Percentiles rank a stretch among this genome's conserved stretches.
Conservation (phyloP, 495 filamentous ascomycete species). For the Penicillium arizonense region DNA sequence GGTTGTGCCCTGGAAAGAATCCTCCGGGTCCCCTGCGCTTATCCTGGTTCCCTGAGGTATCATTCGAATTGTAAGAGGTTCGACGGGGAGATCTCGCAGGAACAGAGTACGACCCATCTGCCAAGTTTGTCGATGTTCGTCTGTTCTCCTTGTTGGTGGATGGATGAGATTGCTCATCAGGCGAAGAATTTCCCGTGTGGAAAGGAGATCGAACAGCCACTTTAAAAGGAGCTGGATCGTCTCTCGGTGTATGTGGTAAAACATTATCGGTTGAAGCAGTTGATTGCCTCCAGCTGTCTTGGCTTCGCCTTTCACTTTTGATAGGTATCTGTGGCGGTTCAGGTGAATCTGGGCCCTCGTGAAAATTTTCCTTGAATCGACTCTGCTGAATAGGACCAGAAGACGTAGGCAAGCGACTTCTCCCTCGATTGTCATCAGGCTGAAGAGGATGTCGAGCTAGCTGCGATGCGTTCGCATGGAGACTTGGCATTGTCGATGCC, state of each 20-base stretch:
- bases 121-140: constrained; percentile 2
- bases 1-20: constrained; percentile 7
- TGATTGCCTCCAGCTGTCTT: neutral
- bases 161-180: neutral
- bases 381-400: neutral
- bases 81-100: constrained; percentile 2
- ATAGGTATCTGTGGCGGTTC: constrained; percentile 2
- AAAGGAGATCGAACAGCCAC: constrained; percentile 2
- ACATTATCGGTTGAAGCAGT: neutral
- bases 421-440: constrained; percentile 3
- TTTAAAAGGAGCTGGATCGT: constrained; percentile 4
- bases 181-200: constrained; percentile 3
- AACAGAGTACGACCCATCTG: neutral
- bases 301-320: constrained; percentile 5
- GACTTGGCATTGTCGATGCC: neutral
- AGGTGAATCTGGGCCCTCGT: neutral
- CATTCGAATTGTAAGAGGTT: neutral
- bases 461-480: neutral
- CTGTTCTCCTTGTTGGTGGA: neutral
- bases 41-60: neutral
- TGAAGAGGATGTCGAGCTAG: neutral
- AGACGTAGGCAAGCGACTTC: constrained; percentile 2
- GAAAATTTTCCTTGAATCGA: constrained; percentile 7
- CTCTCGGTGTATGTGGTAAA: neutral
- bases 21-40: neutral